Conservation (phyloP, 371 early-diverging fungal genomes). For the Mucor velutinosus region DNA sequence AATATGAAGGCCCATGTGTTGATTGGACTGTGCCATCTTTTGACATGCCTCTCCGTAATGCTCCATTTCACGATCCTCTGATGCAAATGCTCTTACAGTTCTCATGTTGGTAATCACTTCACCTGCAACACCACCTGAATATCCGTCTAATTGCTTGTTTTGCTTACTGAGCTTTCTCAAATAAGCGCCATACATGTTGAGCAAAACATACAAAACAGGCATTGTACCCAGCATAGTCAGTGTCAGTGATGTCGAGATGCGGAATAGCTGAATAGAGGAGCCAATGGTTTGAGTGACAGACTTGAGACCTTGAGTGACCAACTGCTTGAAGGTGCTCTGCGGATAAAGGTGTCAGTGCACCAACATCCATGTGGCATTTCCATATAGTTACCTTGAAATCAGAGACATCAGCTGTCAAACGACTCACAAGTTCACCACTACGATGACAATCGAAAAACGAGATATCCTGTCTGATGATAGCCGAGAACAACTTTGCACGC, state of each 20-base stretch:
- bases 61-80: constrained; percentile 68
- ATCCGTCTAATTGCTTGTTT: constrained; percentile 57
- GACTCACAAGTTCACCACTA: constrained; percentile 67
- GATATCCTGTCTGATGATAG: constrained; percentile 71
- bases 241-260: constrained; percentile 70
- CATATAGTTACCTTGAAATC: constrained; percentile 64
- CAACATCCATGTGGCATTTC: neutral
- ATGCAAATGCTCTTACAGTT: constrained; percentile 78
- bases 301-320: constrained; percentile 74
- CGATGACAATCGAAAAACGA: constrained; percentile 72
- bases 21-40: constrained; percentile 46
- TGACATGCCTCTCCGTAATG: constrained; percentile 56
- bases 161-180: constrained; percentile 61
- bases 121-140: constrained; percentile 66
- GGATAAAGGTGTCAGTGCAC: neutral
- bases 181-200: constrained; percentile 75
- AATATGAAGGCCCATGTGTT: constrained; percentile 72
- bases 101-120: constrained; percentile 75
- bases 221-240: constrained; percentile 63
- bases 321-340: constrained; percentile 71
- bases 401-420: constrained; percentile 69
- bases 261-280: constrained; percentile 64
- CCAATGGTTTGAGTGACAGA: constrained; percentile 71
- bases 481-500: constrained; percentile 52
- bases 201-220: constrained; percentile 66